Conservation (phyloP, 1,139 yeast genomes). For the Yamadazyma triangularis region DNA sequence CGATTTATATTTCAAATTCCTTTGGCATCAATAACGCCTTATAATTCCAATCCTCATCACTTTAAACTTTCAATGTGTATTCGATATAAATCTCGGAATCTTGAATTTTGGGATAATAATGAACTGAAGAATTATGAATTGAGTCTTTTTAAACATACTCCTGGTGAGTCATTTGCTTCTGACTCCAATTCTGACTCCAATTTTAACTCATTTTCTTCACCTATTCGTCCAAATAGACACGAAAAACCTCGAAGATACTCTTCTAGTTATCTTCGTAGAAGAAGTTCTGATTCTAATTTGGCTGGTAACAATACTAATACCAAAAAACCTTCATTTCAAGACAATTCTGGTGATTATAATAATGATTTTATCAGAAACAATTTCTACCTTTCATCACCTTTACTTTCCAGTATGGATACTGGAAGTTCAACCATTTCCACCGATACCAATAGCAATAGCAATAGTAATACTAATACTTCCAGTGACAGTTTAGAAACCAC, state of each 20-base stretch:
- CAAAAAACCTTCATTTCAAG: conserved; percentile 1
- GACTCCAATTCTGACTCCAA: conserved; percentile 3
- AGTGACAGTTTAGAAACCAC: conserved; percentile 4
- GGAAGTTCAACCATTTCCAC: too few species aligned
- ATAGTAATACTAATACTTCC: conserved; percentile 1
- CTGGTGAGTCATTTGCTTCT: conserved; percentile 1
- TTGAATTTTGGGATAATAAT: conserved; percentile 81
- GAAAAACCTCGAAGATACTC: conserved; percentile 13
- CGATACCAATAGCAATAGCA: conserved; percentile 1
- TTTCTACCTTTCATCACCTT: conserved; percentile 37
- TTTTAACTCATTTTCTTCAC: too few species aligned
- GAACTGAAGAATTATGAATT: conserved; percentile 53
- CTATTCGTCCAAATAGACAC: too few species aligned
- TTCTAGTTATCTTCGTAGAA: conserved; percentile 31
- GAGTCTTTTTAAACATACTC: conserved; percentile 31
- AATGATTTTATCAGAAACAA: conserved; percentile 34
- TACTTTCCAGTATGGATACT: conserved; percentile 21
- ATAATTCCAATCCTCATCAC: conserved; percentile 12
- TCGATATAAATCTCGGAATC: conserved; percentile 44
- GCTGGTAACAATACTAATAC: not conserved
- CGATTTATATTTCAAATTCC: conserved; percentile 55
- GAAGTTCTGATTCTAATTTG: conserved; percentile 27
- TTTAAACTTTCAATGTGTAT: conserved; percentile 50
- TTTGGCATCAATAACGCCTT: conserved; percentile 32
- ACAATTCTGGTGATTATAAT: conserved; percentile 6